Conservation (phyloP, 208 protist genomes). For the Leishmania lainsoni region DNA sequence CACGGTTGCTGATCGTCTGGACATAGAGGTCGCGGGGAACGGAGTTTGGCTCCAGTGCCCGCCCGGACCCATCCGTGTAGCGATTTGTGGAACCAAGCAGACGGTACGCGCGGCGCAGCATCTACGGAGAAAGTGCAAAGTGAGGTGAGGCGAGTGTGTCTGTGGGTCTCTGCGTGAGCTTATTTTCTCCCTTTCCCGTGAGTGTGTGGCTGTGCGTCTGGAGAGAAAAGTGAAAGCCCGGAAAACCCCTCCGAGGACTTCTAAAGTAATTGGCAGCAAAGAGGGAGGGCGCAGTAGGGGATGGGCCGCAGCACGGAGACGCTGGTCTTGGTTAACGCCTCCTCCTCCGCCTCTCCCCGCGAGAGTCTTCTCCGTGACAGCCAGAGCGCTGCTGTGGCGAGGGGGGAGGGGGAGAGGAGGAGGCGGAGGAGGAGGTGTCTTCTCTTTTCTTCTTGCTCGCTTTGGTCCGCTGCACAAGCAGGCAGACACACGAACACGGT, state of each 20-base stretch:
- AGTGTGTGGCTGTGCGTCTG: neutral
- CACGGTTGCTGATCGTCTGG: constrained; percentile 87
- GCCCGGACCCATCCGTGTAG: constrained; percentile 86
- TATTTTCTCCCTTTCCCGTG: neutral
- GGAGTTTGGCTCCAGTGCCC: constrained; percentile 55
- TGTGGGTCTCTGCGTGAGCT: neutral
- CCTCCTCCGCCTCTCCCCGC: neutral
- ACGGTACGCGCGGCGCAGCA: constrained; percentile 53
- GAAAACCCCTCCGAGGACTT: neutral
- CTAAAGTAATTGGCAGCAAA: constrained; percentile 10
- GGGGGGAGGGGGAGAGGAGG: neutral
- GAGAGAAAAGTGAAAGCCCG: neutral
- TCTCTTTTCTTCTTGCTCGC: neutral
- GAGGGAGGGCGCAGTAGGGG: neutral
- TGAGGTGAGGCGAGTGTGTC: neutral
- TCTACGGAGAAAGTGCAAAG: constrained; percentile 8
- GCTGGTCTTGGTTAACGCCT: neutral
- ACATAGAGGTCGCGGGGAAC: constrained; percentile 72
- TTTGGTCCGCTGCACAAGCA: neutral
- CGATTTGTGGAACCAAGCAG: constrained; percentile 79
- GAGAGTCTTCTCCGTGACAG: neutral
- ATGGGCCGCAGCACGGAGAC: neutral
- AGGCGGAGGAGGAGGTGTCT: neutral
- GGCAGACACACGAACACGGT: neutral
- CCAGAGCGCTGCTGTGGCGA: neutral